phyloP scores from a whole-genome alignment of 192 early-diverging fungal genomes.

The Chytriomyces confervae region DNA sequence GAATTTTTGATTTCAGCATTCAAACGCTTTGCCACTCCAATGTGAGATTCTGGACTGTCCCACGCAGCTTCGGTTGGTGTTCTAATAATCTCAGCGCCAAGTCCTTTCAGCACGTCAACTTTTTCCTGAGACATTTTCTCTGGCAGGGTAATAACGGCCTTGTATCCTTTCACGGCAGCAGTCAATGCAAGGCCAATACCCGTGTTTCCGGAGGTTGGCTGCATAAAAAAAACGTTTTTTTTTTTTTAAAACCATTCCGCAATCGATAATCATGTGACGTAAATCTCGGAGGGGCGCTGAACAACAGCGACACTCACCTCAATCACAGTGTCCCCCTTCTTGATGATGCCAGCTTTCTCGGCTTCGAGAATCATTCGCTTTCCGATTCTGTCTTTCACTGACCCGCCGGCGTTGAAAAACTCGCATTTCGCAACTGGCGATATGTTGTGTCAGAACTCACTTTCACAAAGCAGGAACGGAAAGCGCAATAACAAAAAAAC shows the following conservation, averaged over 20 bases:
- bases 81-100: conserved; percentile 97
- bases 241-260: not conserved
- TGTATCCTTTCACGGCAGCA: conserved; percentile 98
- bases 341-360: conserved; percentile 88
- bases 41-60: conserved; percentile 98
- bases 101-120: conserved; percentile 96
- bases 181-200: conserved; percentile 97
- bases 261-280: not conserved
- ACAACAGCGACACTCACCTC: conserved; percentile 57
- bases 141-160: conserved; percentile 96
- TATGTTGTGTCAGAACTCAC: not conserved
- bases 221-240: conserved; percentile 10
- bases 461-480: not conserved
- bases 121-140: conserved; percentile 99
- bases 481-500: not conserved
- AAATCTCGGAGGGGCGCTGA: not conserved
- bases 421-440: conserved; percentile 86
- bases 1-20: conserved; percentile 95
- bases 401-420: conserved; percentile 98
- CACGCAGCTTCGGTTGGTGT: conserved; percentile 99
- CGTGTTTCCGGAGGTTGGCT: conserved; percentile 98
- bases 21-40: conserved; percentile 91
- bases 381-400: conserved; percentile 98
- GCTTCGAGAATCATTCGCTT: conserved; percentile 96
- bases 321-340: conserved; percentile 93